These are phyloP conservation scores for Wickerhamiella musiphila DNA, from an alignment of 805 yeast species.

Conservation along the genomic window DNA sequence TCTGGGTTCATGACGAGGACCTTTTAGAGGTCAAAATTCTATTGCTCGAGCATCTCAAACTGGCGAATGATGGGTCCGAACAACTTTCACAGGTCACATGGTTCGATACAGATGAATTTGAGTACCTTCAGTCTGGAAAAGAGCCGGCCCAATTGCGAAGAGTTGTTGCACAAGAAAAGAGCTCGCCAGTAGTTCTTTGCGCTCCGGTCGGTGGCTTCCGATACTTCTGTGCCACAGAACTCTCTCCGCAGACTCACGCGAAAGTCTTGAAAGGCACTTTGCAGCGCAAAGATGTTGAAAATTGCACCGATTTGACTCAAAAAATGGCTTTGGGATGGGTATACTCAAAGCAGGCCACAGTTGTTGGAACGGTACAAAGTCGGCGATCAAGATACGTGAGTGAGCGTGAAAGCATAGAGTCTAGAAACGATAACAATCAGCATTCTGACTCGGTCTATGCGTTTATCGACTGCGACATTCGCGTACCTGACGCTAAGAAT, in stretches of 20 bases:
- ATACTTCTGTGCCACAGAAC: constrained; percentile 10
- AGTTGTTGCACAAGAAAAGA: constrained; percentile 4
- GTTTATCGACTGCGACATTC: constrained; percentile 19
- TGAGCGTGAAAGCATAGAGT: background rate
- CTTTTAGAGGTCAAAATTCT: constrained; percentile 34
- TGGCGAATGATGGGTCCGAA: constrained; percentile 7
- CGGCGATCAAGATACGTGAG: constrained; percentile 3
- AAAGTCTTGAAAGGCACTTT: background rate
- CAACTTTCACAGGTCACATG: constrained; percentile 15
- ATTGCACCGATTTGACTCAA: constrained; percentile 7
- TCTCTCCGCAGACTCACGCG: constrained; percentile 8
- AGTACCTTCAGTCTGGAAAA: constrained; percentile 20
- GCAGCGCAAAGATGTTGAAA: constrained; percentile 1
- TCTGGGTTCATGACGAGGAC: constrained; percentile 46
- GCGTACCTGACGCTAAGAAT: constrained; percentile 3
- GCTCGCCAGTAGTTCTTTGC: constrained; percentile 14
- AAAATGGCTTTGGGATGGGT: constrained; percentile 24
- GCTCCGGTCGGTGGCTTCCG: constrained; percentile 26
- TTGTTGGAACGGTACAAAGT: constrained; percentile 2
- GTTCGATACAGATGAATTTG: constrained; percentile 24
- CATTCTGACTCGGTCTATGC: constrained; percentile 20
- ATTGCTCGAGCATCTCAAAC: constrained; percentile 23
- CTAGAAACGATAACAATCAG: constrained; percentile 2
- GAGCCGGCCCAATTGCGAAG: constrained; percentile 26
- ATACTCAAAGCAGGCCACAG: constrained; percentile 5